Base-by-base conservation (phyloP, 352 stramenopile genomes). In the Aphanomyces stellatus region DNA sequence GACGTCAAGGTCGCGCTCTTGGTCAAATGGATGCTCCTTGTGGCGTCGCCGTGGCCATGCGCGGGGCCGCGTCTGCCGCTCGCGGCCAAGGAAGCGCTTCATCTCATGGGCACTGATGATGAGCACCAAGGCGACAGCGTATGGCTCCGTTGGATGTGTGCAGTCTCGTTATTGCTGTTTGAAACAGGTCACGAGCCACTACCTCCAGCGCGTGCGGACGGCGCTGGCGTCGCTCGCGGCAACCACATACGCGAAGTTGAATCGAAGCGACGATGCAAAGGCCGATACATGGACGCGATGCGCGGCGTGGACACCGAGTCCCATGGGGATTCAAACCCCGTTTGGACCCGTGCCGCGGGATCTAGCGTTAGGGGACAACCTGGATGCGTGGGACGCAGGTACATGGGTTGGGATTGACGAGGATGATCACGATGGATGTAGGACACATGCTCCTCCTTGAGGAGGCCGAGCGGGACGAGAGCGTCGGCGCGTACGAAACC, bases 301-400 rank as follows among this genome's bases (percentile, higher is more conserved):
- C 2, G 22, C 10, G 11, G 2, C 33, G 22, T 64, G 55, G 55
- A 64, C 55, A 24, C 35, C 35, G 22, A 64, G 22, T 7, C 55
- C 55, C 7, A 28, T 64, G 22, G 55, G 55, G 15, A 28, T 53
- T 22, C 41, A 51, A 31, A 53, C 24, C 10, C 55, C 55, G 25
- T 64, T 64, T 51, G 55, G 41, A 0, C 5, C 22, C 2, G 3
- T 64, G 10, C 11, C n/a, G 8, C 22, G 24, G 30, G 30, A 64
- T 25, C 57, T 49, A 28, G 11, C 55, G 15, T 51, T 64, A 0
- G 11, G 15, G 17, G 55, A 64, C 22, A 28, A 15, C 6, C 17
- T 51, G 8, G 55, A 64, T 51, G 41, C n/a, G 22, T 64, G 22
- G 55, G 30, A 64, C 22, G 27, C 55, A 31, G 55, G 55, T 49